A percentile compares a stretch with the other conserved stretches of the same genome.
phyloP scores from a whole-genome alignment of 129 eudicot genomes.

The Flaveria trinervia region DNA sequence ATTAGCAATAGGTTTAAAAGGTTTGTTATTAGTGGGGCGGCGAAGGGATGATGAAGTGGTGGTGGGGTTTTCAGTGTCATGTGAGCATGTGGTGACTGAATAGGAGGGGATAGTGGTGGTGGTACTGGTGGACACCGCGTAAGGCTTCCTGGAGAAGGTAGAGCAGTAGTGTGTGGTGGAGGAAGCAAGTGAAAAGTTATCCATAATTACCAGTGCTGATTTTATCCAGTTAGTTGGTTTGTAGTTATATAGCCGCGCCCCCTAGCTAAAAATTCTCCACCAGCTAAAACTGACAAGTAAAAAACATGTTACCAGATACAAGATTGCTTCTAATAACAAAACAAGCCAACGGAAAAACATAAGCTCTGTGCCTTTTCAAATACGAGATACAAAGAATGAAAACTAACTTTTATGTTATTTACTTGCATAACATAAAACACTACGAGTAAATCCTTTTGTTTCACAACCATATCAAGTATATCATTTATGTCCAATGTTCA shows the following conservation, averaged over 20 bases:
- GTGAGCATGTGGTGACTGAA: conserved; percentile 38
- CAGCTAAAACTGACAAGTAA: background rate
- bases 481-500: background rate
- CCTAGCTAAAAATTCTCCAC: background rate
- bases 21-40: conserved; percentile 47
- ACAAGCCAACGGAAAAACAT: background rate
- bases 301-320: background rate
- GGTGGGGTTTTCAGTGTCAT: conserved; percentile 31
- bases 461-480: background rate
- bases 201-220: conserved; percentile 39
- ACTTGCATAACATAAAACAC: background rate
- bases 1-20: conserved; percentile 33
- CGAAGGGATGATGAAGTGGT: conserved; percentile 40
- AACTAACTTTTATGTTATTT: background rate
- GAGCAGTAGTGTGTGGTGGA: conserved; percentile 50
- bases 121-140: conserved; percentile 18
- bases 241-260: background rate
- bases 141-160: conserved; percentile 44
- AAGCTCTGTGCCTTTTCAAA: background rate
- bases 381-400: background rate
- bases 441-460: background rate
- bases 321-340: background rate
- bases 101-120: conserved; percentile 28
- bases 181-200: conserved; percentile 57
- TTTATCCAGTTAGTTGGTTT: background rate